Conservation (phyloP, 2,329 filamentous ascomycete species). For the Aspergillus terreus region DNA sequence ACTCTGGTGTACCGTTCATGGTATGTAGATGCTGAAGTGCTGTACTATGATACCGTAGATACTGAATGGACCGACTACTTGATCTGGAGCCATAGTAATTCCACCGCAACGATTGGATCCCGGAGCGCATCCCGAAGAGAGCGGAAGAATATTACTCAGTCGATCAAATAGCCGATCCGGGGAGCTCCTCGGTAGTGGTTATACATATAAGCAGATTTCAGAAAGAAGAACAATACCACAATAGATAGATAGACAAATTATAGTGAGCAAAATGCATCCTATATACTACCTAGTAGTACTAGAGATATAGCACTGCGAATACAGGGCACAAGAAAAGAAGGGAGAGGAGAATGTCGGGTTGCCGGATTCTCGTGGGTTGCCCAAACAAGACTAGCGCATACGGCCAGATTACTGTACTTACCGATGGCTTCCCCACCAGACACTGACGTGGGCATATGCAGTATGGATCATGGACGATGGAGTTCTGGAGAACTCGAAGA, state of each 20-base stretch:
- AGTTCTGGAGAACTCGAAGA: not conserved
- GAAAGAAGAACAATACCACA: no score
- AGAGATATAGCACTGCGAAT: no score
- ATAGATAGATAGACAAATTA: no score
- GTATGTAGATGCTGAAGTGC: no score
- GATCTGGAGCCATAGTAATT: not conserved
- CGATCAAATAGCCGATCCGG: not conserved
- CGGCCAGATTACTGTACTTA: not conserved
- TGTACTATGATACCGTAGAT: no score
- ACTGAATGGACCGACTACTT: not conserved
- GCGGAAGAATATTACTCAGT: constrained; percentile 1
- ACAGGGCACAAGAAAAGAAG: not conserved
- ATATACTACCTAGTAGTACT: no score
- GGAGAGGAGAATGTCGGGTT: not conserved
- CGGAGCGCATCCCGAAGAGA: not conserved
- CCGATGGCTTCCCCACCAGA: not conserved
- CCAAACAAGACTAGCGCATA: not conserved
- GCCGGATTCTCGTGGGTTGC: not conserved
- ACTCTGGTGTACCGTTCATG: no score
- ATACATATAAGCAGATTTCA: no score
- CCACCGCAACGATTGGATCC: not conserved
- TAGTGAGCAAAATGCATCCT: no score
- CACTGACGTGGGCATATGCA: not conserved
- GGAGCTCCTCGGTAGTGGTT: not conserved
- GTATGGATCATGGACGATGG: not conserved